Conservation (phyloP, 2,329 filamentous ascomycete species). For the Trichoderma arundinaceum region DNA sequence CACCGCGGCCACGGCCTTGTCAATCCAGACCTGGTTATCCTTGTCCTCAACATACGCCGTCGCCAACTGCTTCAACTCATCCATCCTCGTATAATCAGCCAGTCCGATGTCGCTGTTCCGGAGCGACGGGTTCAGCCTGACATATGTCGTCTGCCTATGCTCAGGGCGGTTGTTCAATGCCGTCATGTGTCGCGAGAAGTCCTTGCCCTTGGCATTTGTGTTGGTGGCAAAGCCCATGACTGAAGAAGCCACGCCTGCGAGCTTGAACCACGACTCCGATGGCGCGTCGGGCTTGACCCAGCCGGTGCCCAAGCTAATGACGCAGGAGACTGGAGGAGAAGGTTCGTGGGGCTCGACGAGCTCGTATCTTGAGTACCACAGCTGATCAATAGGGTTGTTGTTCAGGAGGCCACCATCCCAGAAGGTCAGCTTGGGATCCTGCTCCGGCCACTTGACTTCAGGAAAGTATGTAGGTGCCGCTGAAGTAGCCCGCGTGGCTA, state of each 20-base stretch:
- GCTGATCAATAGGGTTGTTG: slow-evolving; percentile 27
- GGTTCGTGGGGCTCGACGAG: slow-evolving; percentile 16
- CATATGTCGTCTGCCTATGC: slow-evolving; percentile 8
- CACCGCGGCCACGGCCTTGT: slow-evolving; percentile 22
- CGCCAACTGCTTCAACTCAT: slow-evolving; percentile 17
- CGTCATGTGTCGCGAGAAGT: slow-evolving; percentile 26
- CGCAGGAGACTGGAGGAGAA: slow-evolving; percentile 3
- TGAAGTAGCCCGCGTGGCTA: slow-evolving; percentile 19
- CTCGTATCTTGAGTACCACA: slow-evolving; percentile 25
- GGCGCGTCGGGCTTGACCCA: slow-evolving; percentile 13
- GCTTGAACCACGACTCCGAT: slow-evolving; percentile 20
- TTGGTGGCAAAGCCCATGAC: slow-evolving; percentile 24
- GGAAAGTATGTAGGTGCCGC: slow-evolving; percentile 24
- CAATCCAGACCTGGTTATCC: slow-evolving; percentile 15
- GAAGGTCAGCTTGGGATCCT: slow-evolving; percentile 4
- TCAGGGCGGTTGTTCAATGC: slow-evolving; percentile 8
- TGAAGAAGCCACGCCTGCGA: slow-evolving; percentile 14
- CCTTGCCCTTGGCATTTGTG: slow-evolving; percentile 28
- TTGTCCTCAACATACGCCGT: slow-evolving; percentile 6
- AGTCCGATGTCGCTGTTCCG: slow-evolving; percentile 8
- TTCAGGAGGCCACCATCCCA: slow-evolving; percentile 26
- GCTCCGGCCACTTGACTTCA: slow-evolving; percentile 18
- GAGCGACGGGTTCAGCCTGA: slow-evolving; percentile 11
- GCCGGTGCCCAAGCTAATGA: slow-evolving; percentile 23
- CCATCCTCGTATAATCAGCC: slow-evolving; percentile 26